Base-by-base conservation (phyloP, 163 green algal species). In the Scenedesmus sp. region DNA sequence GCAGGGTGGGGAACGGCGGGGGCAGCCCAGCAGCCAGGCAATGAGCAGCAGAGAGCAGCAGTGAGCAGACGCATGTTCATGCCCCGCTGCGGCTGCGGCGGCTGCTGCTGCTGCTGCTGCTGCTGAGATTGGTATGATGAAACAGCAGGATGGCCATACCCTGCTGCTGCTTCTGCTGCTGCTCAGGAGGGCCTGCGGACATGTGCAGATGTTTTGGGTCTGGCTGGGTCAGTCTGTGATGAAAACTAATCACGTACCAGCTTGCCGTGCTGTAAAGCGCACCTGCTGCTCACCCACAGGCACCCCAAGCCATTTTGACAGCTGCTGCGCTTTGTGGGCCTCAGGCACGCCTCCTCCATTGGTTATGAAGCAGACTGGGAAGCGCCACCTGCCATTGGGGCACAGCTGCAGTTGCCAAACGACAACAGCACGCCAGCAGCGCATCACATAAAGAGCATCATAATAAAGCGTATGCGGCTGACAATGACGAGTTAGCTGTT, bases 291-390 rank as follows among this genome's bases (percentile, higher is more conserved):
- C 86, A 13, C 83, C 1, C 12, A 98, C 94, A 4, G 86, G 84
- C n/a, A 97, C 94, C 0, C 94, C 89, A 10, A 99, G 93, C 94
- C 93, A 96, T 2, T 76, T 62, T 4, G 92, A 94, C 60, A 99
- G 94, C 88, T 98, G 90, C 57, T 96, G 52, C 15, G 97, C 97
- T 89, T 97, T 97, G 15, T 92, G 6, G 0, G 73, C 90, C 91
- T 99, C 97, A 15, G 91, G 95, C 34, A 97, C 93, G 15, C 97
- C 97, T 34, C 97, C 97, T 6, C 97, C 96, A 84, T 99, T 99
- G 1, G 97, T 99, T 9, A 99, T 92, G 86, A 98, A 98, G 10
- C 93, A 95, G 0, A 97, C 67, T 0, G 97, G 96, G 76, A 95
- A 96, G 1, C 66, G 84, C 94, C 92, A 96, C 16, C 7, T 64